Evolutionary conservation across 1,284 basidiomycete genomes (phyloP).

Genomic region (Vanrija pseudolonga): DNA sequence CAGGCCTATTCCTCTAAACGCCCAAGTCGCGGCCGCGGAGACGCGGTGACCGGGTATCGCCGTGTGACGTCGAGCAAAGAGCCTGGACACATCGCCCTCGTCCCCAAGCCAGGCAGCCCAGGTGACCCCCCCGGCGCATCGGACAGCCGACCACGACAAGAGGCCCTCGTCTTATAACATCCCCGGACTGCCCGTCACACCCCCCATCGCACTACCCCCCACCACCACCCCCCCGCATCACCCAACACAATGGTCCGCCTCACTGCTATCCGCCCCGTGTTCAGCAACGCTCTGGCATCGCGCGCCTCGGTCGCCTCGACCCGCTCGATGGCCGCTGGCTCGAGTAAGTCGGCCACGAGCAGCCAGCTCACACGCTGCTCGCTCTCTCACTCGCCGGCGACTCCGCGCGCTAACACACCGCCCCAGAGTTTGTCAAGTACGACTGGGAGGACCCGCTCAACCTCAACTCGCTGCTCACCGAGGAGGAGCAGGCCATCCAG

Average conservation of each 20-base stretch:
- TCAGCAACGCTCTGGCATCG: not conserved
- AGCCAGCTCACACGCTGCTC: not conserved
- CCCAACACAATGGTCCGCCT: slow-evolving; percentile 5
- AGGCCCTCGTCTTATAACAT: not conserved
- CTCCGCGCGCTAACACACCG: not conserved
- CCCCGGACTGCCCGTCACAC: not conserved
- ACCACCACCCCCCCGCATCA: not conserved
- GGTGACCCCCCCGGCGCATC: not conserved
- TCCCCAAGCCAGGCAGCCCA: not conserved
- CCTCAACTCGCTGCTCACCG: slow-evolving; percentile 72
- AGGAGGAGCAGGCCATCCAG: slow-evolving; percentile 88
- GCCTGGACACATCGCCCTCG: not conserved
- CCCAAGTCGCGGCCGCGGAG: not conserved
- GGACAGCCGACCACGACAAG: not conserved
- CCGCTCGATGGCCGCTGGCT: slow-evolving; percentile 16
- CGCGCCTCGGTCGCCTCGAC: not conserved
- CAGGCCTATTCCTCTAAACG: not conserved
- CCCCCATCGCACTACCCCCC: not conserved
- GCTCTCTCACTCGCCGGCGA: too few species aligned
- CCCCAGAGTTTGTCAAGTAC: slow-evolving; percentile 55
- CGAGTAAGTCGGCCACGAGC: slow-evolving; percentile 7
- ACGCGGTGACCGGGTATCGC: not conserved
- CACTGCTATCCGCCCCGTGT: slow-evolving; percentile 5
- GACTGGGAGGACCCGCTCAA: slow-evolving; percentile 78
- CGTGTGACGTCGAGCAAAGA: not conserved